phyloP scores from a whole-genome alignment of 2,329 filamentous ascomycete species.

The Scedosporium apiospermum region DNA sequence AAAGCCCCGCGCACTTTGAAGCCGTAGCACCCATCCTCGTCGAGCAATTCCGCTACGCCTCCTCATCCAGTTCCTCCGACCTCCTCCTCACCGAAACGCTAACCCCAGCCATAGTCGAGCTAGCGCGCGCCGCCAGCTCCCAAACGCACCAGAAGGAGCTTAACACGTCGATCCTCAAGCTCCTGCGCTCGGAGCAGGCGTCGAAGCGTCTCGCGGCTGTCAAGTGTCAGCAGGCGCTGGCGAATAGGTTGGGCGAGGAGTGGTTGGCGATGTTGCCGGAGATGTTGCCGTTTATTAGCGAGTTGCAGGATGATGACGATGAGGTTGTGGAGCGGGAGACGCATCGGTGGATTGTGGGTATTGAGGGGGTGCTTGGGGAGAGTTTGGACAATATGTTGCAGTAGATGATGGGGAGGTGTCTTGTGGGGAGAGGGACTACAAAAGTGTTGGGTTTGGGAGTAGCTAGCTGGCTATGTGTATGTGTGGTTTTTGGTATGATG shows the following conservation, averaged over 20 bases:
- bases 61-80: conserved; percentile 12
- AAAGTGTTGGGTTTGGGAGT: neutral
- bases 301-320: conserved; percentile 93
- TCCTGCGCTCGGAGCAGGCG: conserved; percentile 63
- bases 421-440: neutral
- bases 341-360: conserved; percentile 78
- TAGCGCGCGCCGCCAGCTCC: conserved; percentile 73
- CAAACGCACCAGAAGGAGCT: conserved; percentile 86
- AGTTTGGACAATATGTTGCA: conserved; percentile 87
- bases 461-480: no score
- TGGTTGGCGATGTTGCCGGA: conserved; percentile 87
- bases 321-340: conserved; percentile 87
- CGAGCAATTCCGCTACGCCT: conserved; percentile 49
- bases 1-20: conserved; percentile 77
- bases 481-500: neutral
- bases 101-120: conserved; percentile 67
- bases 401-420: conserved; percentile 30
- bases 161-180: conserved; percentile 67
- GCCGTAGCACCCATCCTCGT: conserved; percentile 62
- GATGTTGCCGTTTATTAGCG: conserved; percentile 93
- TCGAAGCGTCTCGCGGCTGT: conserved; percentile 73
- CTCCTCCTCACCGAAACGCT: conserved; percentile 41
- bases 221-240: conserved; percentile 70
- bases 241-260: conserved; percentile 76
- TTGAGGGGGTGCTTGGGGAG: conserved; percentile 84